Conservation (phyloP, 306 rosid species). For the Inga leiocalycina region DNA sequence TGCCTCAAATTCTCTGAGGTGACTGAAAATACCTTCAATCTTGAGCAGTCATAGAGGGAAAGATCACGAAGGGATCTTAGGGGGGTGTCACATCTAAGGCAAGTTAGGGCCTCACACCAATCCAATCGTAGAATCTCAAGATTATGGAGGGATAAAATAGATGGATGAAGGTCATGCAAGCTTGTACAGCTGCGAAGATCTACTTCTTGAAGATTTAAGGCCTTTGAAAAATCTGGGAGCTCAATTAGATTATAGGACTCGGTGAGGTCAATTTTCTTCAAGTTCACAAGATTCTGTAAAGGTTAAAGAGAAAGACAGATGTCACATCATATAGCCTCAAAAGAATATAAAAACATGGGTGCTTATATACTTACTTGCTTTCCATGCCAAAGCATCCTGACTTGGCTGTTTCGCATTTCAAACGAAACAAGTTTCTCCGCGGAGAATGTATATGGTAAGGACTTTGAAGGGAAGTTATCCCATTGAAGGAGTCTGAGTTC, state of each 20-base stretch:
- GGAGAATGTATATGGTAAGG: constrained; percentile 15
- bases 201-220: neutral
- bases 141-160: neutral
- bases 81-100: neutral
- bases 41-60: neutral
- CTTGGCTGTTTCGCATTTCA: neutral
- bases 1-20: neutral
- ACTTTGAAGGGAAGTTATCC: constrained; percentile 11
- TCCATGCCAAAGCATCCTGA: constrained; percentile 26
- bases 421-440: neutral
- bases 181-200: neutral
- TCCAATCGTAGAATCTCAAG: neutral
- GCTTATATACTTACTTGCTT: neutral
- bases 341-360: neutral
- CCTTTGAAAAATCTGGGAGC: constrained; percentile 1
- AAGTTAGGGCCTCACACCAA: neutral
- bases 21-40: neutral
- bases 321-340: neutral
- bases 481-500: constrained; percentile 22
- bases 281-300: neutral
- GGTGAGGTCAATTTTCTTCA: neutral
- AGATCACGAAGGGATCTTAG: neutral
- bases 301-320: neutral
- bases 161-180: neutral
- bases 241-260: neutral